These are phyloP conservation scores for Chimonanthus praecox DNA, from an alignment of 164 flowering plant species.

Conservation along the genomic window DNA sequence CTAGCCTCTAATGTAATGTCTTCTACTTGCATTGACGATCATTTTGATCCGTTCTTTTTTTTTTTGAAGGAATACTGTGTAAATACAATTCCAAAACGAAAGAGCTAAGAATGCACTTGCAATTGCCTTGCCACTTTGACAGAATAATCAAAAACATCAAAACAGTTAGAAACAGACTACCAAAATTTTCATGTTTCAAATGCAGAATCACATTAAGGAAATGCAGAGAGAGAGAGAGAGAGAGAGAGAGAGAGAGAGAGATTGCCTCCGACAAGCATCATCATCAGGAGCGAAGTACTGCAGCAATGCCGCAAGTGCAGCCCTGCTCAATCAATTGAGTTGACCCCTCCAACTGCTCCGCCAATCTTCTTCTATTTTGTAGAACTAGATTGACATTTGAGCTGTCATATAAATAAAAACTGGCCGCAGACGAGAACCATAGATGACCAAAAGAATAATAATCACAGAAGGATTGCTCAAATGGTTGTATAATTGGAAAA, in stretches of 20 bases:
- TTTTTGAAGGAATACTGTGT: too few species aligned
- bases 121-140: not conserved
- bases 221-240: conserved; percentile 7
- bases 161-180: conserved; percentile 7
- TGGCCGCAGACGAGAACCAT: conserved; percentile 14
- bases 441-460: conserved; percentile 36
- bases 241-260: conserved; percentile 11
- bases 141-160: not conserved
- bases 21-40: too few species aligned
- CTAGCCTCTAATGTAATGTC: too few species aligned
- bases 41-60: too few species aligned
- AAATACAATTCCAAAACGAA: too few species aligned
- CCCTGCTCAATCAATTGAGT: not conserved
- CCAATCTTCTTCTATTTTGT: conserved; percentile 20
- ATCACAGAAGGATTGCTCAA: conserved; percentile 24
- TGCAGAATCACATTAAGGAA: conserved; percentile 14
- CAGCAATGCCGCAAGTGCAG: not conserved
- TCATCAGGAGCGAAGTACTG: not conserved
- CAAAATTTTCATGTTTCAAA: conserved; percentile 28
- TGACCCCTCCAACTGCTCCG: conserved; percentile 20
- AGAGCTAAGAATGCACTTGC: not conserved
- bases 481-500: conserved; percentile 56
- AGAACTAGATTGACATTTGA: conserved; percentile 12
- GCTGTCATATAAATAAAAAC: conserved; percentile 21
- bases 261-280: conserved; percentile 21